These are phyloP conservation scores for Yarrowia sp. DNA, from an alignment of 805 yeast genomes.

Conservation along the genomic window DNA sequence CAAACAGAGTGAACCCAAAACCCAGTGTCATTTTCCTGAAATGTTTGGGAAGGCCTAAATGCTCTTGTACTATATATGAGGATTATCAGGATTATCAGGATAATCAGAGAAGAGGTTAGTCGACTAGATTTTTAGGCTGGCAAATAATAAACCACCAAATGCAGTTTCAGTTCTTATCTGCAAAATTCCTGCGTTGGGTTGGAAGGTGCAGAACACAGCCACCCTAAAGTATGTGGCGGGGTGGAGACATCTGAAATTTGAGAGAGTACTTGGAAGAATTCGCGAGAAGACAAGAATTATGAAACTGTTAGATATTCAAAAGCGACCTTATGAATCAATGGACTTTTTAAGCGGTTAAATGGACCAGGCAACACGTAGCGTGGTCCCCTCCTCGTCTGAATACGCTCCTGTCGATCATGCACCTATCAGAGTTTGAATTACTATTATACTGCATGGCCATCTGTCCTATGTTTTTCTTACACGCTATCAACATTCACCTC, in stretches of 20 bases:
- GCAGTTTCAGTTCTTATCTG: not conserved
- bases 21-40: not conserved
- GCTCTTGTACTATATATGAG: too few species aligned
- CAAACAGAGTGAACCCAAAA: not conserved
- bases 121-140: not conserved
- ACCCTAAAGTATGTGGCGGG: slow-evolving; percentile 4
- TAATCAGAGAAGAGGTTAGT: too few species aligned
- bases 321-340: too few species aligned
- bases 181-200: not conserved
- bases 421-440: slow-evolving; percentile 16
- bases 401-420: slow-evolving; percentile 7
- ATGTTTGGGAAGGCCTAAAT: too few species aligned
- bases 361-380: too few species aligned
- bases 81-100: too few species aligned
- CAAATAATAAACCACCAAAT: not conserved
- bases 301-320: too few species aligned
- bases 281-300: too few species aligned
- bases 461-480: not conserved
- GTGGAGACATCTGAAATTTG: not conserved
- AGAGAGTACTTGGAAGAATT: too few species aligned
- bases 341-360: too few species aligned
- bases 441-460: not conserved
- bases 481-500: not conserved
- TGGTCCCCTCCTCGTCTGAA: too few species aligned
- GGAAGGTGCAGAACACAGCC: not conserved